These are phyloP conservation scores for Stachybotrys chartarum DNA, from an alignment of 2,329 filamentous ascomycete genomes.

Conservation along the genomic window DNA sequence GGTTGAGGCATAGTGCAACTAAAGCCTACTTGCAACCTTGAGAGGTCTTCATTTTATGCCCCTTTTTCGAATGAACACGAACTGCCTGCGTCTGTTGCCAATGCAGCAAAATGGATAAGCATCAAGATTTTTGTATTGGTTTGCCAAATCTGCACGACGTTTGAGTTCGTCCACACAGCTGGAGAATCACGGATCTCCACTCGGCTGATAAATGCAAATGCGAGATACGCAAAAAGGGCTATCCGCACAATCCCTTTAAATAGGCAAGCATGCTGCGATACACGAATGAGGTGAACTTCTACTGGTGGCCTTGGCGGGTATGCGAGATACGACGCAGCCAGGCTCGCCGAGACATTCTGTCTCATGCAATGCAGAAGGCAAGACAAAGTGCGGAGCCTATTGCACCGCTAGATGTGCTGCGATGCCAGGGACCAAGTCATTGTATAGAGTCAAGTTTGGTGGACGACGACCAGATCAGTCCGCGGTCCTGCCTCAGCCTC, in stretches of 20 bases:
- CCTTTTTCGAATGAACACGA: neutral
- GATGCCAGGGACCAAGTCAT: no score
- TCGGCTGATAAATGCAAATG: neutral
- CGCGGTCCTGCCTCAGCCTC: neutral
- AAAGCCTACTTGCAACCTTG: neutral
- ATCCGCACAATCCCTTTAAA: neutral
- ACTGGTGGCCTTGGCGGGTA: no score
- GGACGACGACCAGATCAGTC: no score
- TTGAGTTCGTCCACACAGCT: neutral
- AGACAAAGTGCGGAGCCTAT: no score
- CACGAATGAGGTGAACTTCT: no score
- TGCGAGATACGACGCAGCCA: no score
- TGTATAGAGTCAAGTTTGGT: no score
- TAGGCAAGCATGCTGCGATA: neutral
- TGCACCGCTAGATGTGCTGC: no score
- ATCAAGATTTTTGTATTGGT: neutral
- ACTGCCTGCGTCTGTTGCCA: neutral
- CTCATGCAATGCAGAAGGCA: no score
- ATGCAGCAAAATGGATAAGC: neutral
- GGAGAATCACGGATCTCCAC: neutral
- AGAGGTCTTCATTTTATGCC: neutral
- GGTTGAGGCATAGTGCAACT: no score
- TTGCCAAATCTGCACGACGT: neutral
- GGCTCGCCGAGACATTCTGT: no score
- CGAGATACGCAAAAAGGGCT: neutral